Percentiles rank a stretch among this genome's conserved stretches.
Conservation (phyloP, 202 grass and related monocot species). For the Zoysia matrella region DNA sequence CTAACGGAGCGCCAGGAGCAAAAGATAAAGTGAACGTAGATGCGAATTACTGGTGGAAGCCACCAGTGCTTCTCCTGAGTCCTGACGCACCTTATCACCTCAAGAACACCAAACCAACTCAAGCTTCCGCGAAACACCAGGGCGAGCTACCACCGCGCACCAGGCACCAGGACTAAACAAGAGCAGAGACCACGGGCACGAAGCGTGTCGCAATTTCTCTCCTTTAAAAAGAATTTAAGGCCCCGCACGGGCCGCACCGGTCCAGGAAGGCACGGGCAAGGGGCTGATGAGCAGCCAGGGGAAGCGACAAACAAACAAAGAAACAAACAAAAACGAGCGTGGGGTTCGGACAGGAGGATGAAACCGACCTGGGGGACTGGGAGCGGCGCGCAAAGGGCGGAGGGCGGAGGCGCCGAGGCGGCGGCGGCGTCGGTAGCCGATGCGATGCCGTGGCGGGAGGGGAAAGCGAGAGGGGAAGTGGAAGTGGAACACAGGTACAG, state of each 20-base stretch:
- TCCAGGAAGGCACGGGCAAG: constrained; percentile 21
- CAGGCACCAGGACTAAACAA: background rate
- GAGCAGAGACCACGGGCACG: background rate
- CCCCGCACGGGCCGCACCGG: background rate
- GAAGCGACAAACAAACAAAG: background rate
- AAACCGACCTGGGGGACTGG: constrained; percentile 22
- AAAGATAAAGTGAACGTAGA: background rate
- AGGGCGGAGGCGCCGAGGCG: constrained; percentile 37
- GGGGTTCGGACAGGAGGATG: background rate
- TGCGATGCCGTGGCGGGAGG: background rate
- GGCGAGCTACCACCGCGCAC: background rate
- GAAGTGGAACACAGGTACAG: constrained; percentile 1
- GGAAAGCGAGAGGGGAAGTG: constrained; percentile 25
- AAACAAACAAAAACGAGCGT: background rate
- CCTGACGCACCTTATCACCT: background rate
- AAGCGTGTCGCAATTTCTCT: background rate
- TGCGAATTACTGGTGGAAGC: background rate
- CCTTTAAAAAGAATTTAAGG: background rate
- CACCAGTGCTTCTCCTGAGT: background rate
- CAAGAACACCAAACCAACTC: background rate
- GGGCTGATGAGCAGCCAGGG: background rate
- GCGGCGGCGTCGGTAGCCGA: background rate
- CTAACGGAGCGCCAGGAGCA: background rate
- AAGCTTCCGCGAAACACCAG: background rate
- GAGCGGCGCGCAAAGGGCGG: background rate